phyloP scores from a whole-genome alignment of 1,284 basidiomycete species.

The Melampsora medusae region DNA sequence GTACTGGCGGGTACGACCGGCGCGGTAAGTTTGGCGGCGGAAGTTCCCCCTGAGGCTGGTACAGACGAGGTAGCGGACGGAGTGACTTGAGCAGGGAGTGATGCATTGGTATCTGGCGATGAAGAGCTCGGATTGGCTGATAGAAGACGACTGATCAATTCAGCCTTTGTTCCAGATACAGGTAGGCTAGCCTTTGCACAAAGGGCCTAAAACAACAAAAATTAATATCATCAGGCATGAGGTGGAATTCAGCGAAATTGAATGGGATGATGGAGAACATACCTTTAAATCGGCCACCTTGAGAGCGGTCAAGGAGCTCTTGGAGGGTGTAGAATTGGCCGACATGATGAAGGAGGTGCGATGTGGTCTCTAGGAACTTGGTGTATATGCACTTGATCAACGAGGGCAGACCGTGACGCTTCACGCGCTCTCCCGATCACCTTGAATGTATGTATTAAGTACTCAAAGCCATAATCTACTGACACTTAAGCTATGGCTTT shows the following conservation, averaged over 20 bases:
- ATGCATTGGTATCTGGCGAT: not conserved
- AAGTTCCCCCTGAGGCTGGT: not conserved
- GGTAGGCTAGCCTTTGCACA: conserved; percentile 28
- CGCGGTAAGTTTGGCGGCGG: not conserved
- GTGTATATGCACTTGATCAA: not conserved
- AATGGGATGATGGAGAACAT: not conserved
- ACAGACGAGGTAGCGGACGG: not conserved
- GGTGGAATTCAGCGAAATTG: not conserved
- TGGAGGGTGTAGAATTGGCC: conserved; percentile 12
- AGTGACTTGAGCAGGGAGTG: not conserved
- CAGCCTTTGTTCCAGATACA: conserved; percentile 33
- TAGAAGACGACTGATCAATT: conserved; percentile 29
- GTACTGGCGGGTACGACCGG: conserved; percentile 13
- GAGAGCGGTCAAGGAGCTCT: conserved; percentile 8
- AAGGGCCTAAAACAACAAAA: conserved; percentile 14
- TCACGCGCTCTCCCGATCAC: no score
- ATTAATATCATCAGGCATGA: not conserved
- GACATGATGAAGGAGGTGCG: not conserved
- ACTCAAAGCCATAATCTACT: no score
- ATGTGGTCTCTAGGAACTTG: not conserved
- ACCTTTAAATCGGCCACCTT: conserved; percentile 44
- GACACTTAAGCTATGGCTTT: no score
- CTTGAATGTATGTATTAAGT: no score
- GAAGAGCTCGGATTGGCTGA: conserved; percentile 1
- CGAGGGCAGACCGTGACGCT: no score